Evolutionary conservation across 768 basidiomycete species (phyloP), one percentile per base, ranked within the genome.

Genomic region (Strobilomyces dryophilus): DNA sequence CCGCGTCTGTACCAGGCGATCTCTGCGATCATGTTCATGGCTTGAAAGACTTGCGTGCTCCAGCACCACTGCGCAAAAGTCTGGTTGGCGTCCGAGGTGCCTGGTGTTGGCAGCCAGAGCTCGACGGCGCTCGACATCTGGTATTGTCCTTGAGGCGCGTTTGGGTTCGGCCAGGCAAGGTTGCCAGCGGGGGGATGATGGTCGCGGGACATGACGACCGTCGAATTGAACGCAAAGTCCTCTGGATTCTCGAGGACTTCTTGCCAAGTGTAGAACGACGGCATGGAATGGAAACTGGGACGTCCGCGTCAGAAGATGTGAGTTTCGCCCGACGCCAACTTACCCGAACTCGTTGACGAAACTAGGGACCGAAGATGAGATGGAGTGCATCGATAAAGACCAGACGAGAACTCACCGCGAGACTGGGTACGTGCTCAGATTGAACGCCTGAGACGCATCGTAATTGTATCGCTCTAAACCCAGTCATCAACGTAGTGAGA

Each of bases 51-150:
- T 57, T 83, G 82, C 4, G 81, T 82, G 64, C 79, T 80, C 71
- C 74, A 84, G 65, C 79, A 82, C 81, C 81, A 82, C 60, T 82
- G 80, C 0, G 81, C 78, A 62, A 84, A 83, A 0, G 81, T 83
- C 59, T 80, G 76, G 53, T 84, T 81, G 18, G 74, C 51, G 59
- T 80, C 71, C 17, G 73, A 54, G 1, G 76, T 79, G 14, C 63
- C 65, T 3, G 81, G 81, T 0, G 74, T 77, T 1, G 81, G 80
- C 14, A 82, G 74, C 79, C 80, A 83, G n/a, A 71, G 57, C 53
- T 79, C 72, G 37, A 81, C 81, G 3, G 74, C 79, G 17, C 60
- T 54, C 0, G 76, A 72, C 80, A 83, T 79, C 57, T 84, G 74
- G 8, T 62, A 68, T 63, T 82, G 81, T 12, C 81, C 82, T 56